phyloP scores from a whole-genome alignment of 2,329 filamentous ascomycete species.

The Phoma sp. region DNA sequence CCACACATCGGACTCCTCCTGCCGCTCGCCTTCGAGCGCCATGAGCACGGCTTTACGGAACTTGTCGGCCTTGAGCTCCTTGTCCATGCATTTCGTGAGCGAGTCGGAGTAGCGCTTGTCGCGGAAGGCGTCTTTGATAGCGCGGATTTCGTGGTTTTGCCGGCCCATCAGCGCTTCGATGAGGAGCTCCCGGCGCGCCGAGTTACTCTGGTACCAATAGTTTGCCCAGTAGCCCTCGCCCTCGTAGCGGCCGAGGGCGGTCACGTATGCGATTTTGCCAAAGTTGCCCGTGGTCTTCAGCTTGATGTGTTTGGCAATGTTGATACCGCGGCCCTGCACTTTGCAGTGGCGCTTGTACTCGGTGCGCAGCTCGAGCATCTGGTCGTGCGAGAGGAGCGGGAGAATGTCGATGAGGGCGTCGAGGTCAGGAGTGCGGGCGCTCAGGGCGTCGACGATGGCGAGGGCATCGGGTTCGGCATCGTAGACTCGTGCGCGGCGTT shows the following conservation, averaged over 20 bases:
- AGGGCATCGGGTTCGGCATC: slow-evolving; percentile 81
- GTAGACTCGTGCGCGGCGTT: slow-evolving; percentile 76
- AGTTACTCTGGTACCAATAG: slow-evolving; percentile 93
- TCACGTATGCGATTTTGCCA: slow-evolving; percentile 90
- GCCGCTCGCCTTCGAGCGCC: slow-evolving; percentile 80
- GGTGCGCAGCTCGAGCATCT: slow-evolving; percentile 81
- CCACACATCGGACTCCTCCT: slow-evolving; percentile 75
- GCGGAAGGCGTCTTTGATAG: slow-evolving; percentile 86
- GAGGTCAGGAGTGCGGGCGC: slow-evolving; percentile 64
- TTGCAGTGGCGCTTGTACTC: slow-evolving; percentile 94
- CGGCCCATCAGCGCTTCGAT: slow-evolving; percentile 94
- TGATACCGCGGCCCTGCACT: slow-evolving; percentile 79
- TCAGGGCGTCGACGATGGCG: slow-evolving; percentile 76
- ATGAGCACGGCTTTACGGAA: slow-evolving; percentile 88
- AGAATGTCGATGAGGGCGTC: slow-evolving; percentile 84
- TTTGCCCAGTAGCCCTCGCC: slow-evolving; percentile 97
- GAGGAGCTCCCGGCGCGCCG: slow-evolving; percentile 82
- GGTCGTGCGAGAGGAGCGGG: slow-evolving; percentile 82
- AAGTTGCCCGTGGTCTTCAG: slow-evolving; percentile 78
- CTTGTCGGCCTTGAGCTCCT: slow-evolving; percentile 93
- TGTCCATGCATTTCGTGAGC: slow-evolving; percentile 83
- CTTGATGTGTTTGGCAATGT: slow-evolving; percentile 85
- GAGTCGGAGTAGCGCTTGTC: slow-evolving; percentile 91
- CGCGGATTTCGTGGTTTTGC: slow-evolving; percentile 81
- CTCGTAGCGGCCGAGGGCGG: slow-evolving; percentile 88